Evolutionary conservation across 2,329 filamentous ascomycete species (phyloP).

Genomic region (Curvularia lunata): DNA sequence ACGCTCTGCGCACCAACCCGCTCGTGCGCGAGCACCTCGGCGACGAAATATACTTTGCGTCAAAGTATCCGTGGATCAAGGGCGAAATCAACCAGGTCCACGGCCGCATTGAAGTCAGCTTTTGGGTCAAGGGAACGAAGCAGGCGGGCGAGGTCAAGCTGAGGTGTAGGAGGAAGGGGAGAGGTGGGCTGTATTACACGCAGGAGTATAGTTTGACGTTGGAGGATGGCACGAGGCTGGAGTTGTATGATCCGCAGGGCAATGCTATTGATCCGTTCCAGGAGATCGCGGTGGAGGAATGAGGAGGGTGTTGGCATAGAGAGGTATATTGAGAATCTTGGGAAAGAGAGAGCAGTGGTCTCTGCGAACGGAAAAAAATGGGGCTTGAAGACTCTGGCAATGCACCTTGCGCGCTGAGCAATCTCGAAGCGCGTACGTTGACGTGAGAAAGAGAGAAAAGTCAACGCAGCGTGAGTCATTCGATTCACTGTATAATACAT

Average conservation of each 20-base stretch:
- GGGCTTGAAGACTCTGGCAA: background rate
- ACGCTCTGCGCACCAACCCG: conserved; percentile 83
- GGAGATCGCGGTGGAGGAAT: conserved; percentile 38
- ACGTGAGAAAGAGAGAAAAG: background rate
- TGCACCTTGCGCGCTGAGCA: background rate
- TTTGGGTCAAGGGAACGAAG: conserved; percentile 82
- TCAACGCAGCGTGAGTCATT: background rate
- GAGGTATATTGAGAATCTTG: background rate
- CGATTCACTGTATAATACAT: conserved; percentile 19
- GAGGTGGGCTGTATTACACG: conserved; percentile 79
- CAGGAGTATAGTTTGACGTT: conserved; percentile 86
- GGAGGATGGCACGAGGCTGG: conserved; percentile 69
- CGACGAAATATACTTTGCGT: conserved; percentile 65
- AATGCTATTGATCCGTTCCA: conserved; percentile 67
- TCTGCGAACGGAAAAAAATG: background rate
- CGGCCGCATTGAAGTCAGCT: conserved; percentile 85
- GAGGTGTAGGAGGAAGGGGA: conserved; percentile 72
- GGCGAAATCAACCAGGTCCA: conserved; percentile 90
- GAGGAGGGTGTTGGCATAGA: background rate
- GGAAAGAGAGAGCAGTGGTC: background rate
- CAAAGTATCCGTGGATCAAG: conserved; percentile 56
- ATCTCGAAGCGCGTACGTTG: background rate
- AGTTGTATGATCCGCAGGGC: conserved; percentile 72
- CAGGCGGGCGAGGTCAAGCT: conserved; percentile 78
- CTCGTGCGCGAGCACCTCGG: conserved; percentile 79